Evolutionary conservation across 495 filamentous ascomycete species (phyloP).

Genomic region (Penicillium pulvis): DNA sequence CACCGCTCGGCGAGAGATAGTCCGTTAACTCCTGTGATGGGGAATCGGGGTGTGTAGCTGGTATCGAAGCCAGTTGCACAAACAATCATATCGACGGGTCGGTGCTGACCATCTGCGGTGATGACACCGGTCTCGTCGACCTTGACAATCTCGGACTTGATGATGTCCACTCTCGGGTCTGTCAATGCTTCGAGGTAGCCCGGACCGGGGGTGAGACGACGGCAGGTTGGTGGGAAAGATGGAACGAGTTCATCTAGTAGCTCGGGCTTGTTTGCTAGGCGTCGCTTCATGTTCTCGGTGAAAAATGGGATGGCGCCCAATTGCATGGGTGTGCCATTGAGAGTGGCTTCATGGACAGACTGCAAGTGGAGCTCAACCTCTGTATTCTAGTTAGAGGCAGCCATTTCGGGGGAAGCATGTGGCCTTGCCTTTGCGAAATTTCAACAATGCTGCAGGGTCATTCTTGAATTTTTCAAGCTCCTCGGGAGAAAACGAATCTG

Average conservation of each 20-base stretch:
- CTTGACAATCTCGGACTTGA: slow-evolving; percentile 42
- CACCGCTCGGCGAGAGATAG: slow-evolving; percentile 52
- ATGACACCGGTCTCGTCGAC: slow-evolving; percentile 51
- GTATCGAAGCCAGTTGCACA: slow-evolving; percentile 60
- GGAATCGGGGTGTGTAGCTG: slow-evolving; percentile 50
- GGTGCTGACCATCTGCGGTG: slow-evolving; percentile 48
- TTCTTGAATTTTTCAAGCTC: slow-evolving; percentile 50
- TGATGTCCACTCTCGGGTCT: slow-evolving; percentile 47
- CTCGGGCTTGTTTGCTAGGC: slow-evolving; percentile 39
- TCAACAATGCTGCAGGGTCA: slow-evolving; percentile 38
- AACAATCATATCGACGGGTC: slow-evolving; percentile 43
- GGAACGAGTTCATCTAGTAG: slow-evolving; percentile 38
- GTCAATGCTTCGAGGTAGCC: slow-evolving; percentile 53
- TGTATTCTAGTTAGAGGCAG: slow-evolving; percentile 12
- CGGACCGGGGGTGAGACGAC: slow-evolving; percentile 52
- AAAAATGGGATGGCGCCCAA: slow-evolving; percentile 36
- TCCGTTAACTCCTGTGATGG: slow-evolving; percentile 49
- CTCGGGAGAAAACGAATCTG: slow-evolving; percentile 41
- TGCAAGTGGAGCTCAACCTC: slow-evolving; percentile 52
- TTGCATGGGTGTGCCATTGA: slow-evolving; percentile 41
- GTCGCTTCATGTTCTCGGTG: slow-evolving; percentile 43
- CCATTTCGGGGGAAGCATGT: background rate
- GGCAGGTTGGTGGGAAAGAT: slow-evolving; percentile 51
- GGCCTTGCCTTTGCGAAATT: slow-evolving; percentile 45
- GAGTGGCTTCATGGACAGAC: slow-evolving; percentile 42